These are phyloP conservation scores for Filosporella fistucella DNA, from an alignment of 495 filamentous ascomycete species.

Conservation along the genomic window DNA sequence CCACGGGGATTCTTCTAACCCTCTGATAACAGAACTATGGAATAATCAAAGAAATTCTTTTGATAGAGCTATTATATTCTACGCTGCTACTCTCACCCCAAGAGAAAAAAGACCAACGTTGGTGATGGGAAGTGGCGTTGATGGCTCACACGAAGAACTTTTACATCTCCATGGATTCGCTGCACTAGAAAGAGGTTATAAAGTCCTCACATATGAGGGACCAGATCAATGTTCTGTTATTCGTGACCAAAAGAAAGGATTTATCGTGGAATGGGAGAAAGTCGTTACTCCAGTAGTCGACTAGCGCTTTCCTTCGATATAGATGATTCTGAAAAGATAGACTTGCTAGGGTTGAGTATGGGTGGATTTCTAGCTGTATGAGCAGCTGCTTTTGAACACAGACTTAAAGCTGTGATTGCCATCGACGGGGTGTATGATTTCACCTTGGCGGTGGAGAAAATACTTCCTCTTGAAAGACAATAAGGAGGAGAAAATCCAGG, in stretches of 20 bases:
- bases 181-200: conserved; percentile 38
- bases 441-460: background rate
- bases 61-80: conserved; percentile 53
- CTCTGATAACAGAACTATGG: conserved; percentile 52
- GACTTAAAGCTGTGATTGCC: conserved; percentile 1
- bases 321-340: conserved; percentile 22
- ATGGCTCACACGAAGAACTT: conserved; percentile 40
- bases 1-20: conserved; percentile 34
- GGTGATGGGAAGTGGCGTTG: conserved; percentile 36
- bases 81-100: conserved; percentile 31
- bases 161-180: conserved; percentile 30
- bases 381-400: conserved; percentile 12
- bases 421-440: conserved; percentile 25
- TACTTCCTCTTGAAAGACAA: background rate
- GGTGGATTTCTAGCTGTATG: conserved; percentile 27
- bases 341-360: conserved; percentile 27
- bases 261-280: conserved; percentile 44
- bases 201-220: conserved; percentile 44
- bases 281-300: conserved; percentile 28
- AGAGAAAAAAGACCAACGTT: conserved; percentile 28
- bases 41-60: conserved; percentile 64
- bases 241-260: conserved; percentile 38
- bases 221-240: conserved; percentile 42
- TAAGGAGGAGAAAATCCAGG: background rate
- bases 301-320: conserved; percentile 13